Evolutionary conservation across 2,329 filamentous ascomycete genomes (phyloP).

Genomic region (Myriosclerotinia curreyana): DNA sequence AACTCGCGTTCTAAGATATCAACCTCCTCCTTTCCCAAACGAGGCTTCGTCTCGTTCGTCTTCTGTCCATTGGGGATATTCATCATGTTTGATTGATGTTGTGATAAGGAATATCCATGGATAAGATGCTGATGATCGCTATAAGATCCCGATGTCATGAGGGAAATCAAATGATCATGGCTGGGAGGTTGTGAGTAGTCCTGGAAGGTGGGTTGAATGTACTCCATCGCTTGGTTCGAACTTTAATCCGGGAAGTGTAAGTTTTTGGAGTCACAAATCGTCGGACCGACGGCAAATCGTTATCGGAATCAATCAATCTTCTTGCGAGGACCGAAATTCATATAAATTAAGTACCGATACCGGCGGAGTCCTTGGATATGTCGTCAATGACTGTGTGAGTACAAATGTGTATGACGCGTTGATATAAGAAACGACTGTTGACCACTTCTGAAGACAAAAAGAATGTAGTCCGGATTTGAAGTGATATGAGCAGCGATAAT

Average conservation of each 20-base stretch:
- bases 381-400: constrained; percentile 13
- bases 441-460: constrained; percentile 13
- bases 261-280: background rate
- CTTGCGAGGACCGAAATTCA: background rate
- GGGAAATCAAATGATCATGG: constrained; percentile 25
- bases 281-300: background rate
- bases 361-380: background rate
- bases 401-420: background rate
- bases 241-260: background rate
- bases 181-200: constrained; percentile 27
- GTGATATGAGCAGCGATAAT: background rate
- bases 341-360: background rate
- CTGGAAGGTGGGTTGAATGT: constrained; percentile 29
- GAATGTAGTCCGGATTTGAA: constrained; percentile 21
- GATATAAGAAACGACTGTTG: constrained; percentile 10
- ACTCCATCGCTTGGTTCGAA: constrained; percentile 30
- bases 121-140: constrained; percentile 29
- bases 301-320: background rate
- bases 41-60: constrained; percentile 39
- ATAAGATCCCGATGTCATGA: constrained; percentile 24
- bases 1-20: constrained; percentile 60
- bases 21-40: constrained; percentile 56
- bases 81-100: constrained; percentile 39
- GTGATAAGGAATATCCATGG: constrained; percentile 27
- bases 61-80: constrained; percentile 29